Base-by-base conservation (phyloP, 176 grass and related monocot genomes). In the Tillandsia fasciculata region DNA sequence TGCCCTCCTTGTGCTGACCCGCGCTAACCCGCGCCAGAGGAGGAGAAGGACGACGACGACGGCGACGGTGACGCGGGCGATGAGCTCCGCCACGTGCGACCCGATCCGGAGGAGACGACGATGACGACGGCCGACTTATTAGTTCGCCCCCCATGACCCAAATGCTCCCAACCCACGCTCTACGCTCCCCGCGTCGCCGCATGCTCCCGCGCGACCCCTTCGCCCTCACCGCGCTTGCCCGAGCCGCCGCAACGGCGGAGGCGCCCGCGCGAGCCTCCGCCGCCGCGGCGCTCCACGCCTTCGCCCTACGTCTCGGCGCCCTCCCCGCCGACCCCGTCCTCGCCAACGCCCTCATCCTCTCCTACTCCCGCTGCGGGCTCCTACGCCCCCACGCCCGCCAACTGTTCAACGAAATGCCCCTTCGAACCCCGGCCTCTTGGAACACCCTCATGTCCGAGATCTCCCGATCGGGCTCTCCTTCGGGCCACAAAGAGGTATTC, bases 361-460 rank as follows among this genome's bases (percentile, higher is more conserved):
- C 80, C 0, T 63, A 76, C 9, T 64, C 47, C 0, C 7, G 72
- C 8, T 48, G 3, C 12, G 11, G 56, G 7, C 2, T 75, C 47
- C 52, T 15, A 9, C 12, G 4, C 3, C 33, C 33, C 56, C 71
- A 78, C 12, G 86, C 84, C 14, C 63, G 65, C 28, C 26, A 68
- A 12, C 52, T 97, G 82, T 90, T 92, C 50, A 86, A 92, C 52
- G 77, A 92, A 90, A 92, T 97, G 89, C 83, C 74, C 26, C 4
- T 12, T 9, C 83, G 77, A 63, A 83, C 79, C 26, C 63, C 78
- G 9, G 73, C 93, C 50, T 83, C 81, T 42, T 90, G 82, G 79
- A 92, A 92, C 69, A 69, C 83, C 26, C 66, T 90, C 56, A 87
- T 90, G 24, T 74, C 77, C 2, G 50, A 77, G 56, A 69, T 77